Evolutionary conservation across 495 filamentous ascomycete genomes (phyloP).

Genomic region (Penicillium psychrofluorescens): DNA sequence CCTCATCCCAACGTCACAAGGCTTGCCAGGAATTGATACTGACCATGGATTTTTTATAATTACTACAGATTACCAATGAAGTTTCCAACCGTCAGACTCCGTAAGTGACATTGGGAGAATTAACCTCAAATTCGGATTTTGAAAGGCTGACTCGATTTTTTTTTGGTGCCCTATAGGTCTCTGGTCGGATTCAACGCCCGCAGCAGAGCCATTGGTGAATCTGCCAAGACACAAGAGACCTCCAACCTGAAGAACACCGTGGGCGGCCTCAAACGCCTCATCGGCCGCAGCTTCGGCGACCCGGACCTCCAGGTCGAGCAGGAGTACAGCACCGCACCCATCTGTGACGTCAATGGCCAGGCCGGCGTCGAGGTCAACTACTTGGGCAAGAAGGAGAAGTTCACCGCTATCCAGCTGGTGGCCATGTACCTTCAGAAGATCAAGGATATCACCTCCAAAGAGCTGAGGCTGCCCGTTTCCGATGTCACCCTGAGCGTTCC

Average conservation of each 20-base stretch:
- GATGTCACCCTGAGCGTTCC: constrained; percentile 93
- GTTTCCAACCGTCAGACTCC: constrained; percentile 97
- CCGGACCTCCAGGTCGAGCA: constrained; percentile 90
- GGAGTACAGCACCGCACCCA: constrained; percentile 76
- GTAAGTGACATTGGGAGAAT: constrained; percentile 48
- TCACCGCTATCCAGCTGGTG: constrained; percentile 82
- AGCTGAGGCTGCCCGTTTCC: constrained; percentile 87
- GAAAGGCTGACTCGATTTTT: constrained; percentile 25
- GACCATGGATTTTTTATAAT: constrained; percentile 7
- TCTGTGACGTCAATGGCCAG: constrained; percentile 87
- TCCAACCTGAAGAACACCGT: constrained; percentile 99
- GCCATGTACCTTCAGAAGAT: constrained; percentile 95
- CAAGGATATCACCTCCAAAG: constrained; percentile 76
- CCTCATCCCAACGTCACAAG: neutral
- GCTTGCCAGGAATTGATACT: constrained; percentile 10
- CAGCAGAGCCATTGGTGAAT: constrained; percentile 85
- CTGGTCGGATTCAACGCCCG: constrained; percentile 93
- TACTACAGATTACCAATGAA: constrained; percentile 88
- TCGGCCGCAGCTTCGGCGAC: constrained; percentile 77
- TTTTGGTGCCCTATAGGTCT: constrained; percentile 50
- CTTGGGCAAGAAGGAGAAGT: constrained; percentile 88
- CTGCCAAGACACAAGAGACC: constrained; percentile 97
- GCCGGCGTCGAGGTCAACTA: constrained; percentile 93
- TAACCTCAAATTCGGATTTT: neutral
- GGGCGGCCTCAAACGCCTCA: constrained; percentile 81